Evolutionary conservation across 75 land plant genomes (phyloP).

Genomic region (Cupressus sempervirens): DNA sequence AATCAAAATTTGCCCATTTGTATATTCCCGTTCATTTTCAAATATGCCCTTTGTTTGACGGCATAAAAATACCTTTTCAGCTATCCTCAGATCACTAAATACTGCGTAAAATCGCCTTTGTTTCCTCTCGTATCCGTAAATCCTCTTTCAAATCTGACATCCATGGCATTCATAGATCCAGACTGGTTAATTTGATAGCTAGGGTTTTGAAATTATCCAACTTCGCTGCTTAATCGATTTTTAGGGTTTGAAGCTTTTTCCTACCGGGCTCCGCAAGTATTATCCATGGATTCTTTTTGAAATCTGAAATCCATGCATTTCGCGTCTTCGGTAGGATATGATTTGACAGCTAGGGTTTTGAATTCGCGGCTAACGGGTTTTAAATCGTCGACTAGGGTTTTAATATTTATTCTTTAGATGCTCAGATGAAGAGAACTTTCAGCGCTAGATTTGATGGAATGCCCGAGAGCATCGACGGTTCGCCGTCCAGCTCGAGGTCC

Average conservation of each 20-base stretch:
- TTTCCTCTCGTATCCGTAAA: not conserved
- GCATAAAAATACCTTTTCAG: not conserved
- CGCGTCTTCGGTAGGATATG: not conserved
- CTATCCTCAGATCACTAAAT: not conserved
- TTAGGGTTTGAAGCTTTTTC: not conserved
- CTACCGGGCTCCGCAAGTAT: not conserved
- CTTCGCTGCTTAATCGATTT: not conserved
- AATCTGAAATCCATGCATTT: not conserved
- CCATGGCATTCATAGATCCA: not conserved
- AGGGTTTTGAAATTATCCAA: not conserved
- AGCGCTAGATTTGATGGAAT: not conserved
- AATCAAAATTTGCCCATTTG: not conserved
- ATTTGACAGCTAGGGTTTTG: not conserved
- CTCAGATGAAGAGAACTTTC: constrained; percentile 2
- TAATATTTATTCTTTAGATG: not conserved
- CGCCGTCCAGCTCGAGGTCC: constrained; percentile 42
- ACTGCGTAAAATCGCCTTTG: too few relatives aligned
- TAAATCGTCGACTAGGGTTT: not conserved
- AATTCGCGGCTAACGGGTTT: not conserved
- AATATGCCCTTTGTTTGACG: not conserved
- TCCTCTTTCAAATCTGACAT: not conserved
- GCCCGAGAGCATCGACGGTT: constrained; percentile 5
- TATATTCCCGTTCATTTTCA: not conserved
- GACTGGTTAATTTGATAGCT: not conserved
- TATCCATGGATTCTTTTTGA: not conserved